Evolutionary conservation across 2,329 filamentous ascomycete species (phyloP).

Genomic region (Fusarium zealandicum): DNA sequence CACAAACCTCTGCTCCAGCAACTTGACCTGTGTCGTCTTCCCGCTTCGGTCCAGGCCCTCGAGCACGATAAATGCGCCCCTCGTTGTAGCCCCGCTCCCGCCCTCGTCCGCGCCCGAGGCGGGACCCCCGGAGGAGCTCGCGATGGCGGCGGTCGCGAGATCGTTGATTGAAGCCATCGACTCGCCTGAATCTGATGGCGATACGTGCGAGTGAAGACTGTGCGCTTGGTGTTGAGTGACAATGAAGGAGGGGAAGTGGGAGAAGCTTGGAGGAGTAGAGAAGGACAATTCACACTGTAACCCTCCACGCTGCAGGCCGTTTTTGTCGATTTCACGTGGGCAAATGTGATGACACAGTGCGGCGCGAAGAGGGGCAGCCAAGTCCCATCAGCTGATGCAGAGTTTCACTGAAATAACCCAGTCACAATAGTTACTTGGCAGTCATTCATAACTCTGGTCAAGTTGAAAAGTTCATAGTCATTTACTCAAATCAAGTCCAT

Average conservation of each 20-base stretch:
- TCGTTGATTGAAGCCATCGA: conserved; percentile 59
- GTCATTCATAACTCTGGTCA: too few relatives aligned
- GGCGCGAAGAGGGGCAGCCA: neutral
- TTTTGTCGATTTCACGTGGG: conserved; percentile 27
- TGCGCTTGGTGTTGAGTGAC: neutral
- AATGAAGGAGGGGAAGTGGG: conserved; percentile 20
- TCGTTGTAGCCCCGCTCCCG: conserved; percentile 11
- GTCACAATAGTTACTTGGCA: neutral
- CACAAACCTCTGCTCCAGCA: conserved; percentile 64
- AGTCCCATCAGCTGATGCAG: neutral
- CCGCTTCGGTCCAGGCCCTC: conserved; percentile 91
- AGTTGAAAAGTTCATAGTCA: too few relatives aligned
- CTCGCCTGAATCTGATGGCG: neutral
- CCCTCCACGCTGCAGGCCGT: neutral
- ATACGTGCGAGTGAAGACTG: neutral
- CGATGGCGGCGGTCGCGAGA: conserved; percentile 56
- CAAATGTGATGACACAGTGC: conserved; percentile 14
- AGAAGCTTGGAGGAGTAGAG: neutral
- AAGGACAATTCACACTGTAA: conserved; percentile 25
- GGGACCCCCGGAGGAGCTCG: conserved; percentile 45
- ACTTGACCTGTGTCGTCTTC: conserved; percentile 87
- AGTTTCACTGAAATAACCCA: neutral
- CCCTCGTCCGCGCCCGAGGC: conserved; percentile 3
- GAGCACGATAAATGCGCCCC: conserved; percentile 79
- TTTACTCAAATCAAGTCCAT: neutral